Conservation (phyloP, 208 protist species). For the Leishmania amazonensis region DNA sequence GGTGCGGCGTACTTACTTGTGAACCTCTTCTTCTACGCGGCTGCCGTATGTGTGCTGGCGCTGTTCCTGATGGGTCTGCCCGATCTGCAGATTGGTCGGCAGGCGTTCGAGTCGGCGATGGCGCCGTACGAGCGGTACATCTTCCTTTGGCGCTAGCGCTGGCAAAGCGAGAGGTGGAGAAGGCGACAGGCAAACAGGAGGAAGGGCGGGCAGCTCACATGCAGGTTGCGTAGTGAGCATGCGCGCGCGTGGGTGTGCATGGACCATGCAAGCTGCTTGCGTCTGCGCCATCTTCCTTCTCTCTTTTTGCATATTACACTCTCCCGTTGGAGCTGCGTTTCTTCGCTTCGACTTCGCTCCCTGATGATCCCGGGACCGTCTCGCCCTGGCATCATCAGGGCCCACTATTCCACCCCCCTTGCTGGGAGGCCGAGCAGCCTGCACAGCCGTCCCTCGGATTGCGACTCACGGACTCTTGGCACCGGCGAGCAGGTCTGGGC, state of each 20-base stretch:
- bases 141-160: constrained; percentile 55
- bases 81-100: constrained; percentile 75
- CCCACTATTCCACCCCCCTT: neutral
- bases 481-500: neutral
- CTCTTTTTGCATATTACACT: neutral
- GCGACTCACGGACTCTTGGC: neutral
- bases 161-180: neutral
- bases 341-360: neutral
- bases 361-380: neutral
- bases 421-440: neutral
- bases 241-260: neutral
- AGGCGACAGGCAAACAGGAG: neutral
- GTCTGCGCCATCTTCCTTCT: neutral
- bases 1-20: constrained; percentile 28
- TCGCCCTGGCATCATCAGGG: neutral
- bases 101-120: constrained; percentile 54
- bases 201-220: neutral
- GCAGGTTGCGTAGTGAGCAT: neutral
- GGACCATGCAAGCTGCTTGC: neutral
- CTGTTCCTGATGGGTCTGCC: constrained; percentile 84
- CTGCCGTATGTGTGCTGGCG: constrained; percentile 46
- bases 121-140: constrained; percentile 58
- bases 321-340: neutral
- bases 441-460: neutral
- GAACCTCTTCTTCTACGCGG: constrained; percentile 70